phyloP scores from a whole-genome alignment of 2,329 filamentous ascomycete genomes.

The Geosmithia putterillii region DNA sequence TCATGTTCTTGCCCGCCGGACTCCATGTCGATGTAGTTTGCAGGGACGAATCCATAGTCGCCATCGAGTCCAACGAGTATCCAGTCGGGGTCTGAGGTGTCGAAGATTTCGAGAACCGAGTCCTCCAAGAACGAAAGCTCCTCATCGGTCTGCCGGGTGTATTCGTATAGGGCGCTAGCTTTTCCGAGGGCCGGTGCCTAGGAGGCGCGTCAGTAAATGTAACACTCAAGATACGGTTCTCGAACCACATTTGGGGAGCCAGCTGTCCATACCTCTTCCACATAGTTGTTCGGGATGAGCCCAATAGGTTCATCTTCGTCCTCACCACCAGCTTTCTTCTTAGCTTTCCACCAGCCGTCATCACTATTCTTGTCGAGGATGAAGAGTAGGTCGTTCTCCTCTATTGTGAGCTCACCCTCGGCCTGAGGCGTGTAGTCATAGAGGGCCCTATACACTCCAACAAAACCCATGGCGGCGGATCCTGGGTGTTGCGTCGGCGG shows the following conservation, averaged over 20 bases:
- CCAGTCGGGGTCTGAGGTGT: constrained; percentile 90
- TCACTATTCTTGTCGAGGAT: constrained; percentile 70
- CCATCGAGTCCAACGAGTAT: constrained; percentile 75
- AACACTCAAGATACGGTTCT: background rate
- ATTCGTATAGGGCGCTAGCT: constrained; percentile 95
- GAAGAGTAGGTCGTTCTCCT: constrained; percentile 80
- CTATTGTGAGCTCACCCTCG: constrained; percentile 73
- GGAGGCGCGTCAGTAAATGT: constrained; percentile 3
- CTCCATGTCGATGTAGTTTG: constrained; percentile 84
- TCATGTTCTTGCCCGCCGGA: constrained; percentile 27
- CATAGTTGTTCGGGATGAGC: constrained; percentile 86
- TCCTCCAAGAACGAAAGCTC: constrained; percentile 94
- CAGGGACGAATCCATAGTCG: constrained; percentile 87
- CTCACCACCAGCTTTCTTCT: constrained; percentile 72
- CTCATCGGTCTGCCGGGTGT: constrained; percentile 92
- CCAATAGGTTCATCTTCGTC: constrained; percentile 88
- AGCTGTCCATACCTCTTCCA: constrained; percentile 61
- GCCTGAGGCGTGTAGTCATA: constrained; percentile 89
- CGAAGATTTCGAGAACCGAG: constrained; percentile 70
- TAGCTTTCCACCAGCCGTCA: constrained; percentile 89
- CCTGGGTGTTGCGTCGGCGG: background rate
- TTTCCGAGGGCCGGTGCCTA: constrained; percentile 54
- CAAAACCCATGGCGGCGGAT: constrained; percentile 61
- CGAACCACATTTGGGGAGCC: background rate
- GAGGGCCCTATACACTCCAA: constrained; percentile 79